phyloP scores from a whole-genome alignment of 2,329 filamentous ascomycete genomes.

The Bisporella sp. region DNA sequence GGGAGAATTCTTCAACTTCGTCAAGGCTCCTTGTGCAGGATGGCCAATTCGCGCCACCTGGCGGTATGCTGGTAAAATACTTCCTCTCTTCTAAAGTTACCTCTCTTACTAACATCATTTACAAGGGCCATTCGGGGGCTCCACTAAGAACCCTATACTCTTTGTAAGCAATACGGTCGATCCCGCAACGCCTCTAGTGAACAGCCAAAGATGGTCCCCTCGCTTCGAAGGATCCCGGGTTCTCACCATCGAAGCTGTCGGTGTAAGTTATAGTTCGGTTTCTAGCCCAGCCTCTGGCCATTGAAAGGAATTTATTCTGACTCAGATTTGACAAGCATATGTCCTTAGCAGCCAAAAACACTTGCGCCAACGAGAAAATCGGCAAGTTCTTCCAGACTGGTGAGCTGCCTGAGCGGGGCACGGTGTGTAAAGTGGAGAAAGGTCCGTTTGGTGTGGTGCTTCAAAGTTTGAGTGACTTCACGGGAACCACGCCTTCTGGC shows the following conservation, averaged over 20 bases:
- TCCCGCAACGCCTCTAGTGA: slow-evolving; percentile 24
- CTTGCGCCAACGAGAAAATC: slow-evolving; percentile 9
- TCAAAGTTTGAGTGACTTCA: background rate
- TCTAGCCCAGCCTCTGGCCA: slow-evolving; percentile 16
- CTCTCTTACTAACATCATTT: background rate
- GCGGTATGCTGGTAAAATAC: slow-evolving; percentile 12
- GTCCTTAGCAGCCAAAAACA: slow-evolving; percentile 4
- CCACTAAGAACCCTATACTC: slow-evolving; percentile 28
- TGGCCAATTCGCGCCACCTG: slow-evolving; percentile 22
- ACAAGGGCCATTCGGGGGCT: slow-evolving; percentile 24
- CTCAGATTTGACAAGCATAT: slow-evolving; percentile 3
- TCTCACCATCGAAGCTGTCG: slow-evolving; percentile 41
- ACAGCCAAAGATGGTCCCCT: slow-evolving; percentile 20
- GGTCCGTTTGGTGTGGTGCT: slow-evolving; percentile 7
- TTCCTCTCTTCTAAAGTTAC: background rate
- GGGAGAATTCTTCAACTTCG: slow-evolving; percentile 35
- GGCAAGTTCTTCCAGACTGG: slow-evolving; percentile 8
- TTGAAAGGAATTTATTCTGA: background rate
- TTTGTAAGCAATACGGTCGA: slow-evolving; percentile 29
- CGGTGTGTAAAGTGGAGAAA: slow-evolving; percentile 7
- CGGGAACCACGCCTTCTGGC: too few species aligned
- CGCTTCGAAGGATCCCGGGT: slow-evolving; percentile 37
- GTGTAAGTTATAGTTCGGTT: slow-evolving; percentile 29
- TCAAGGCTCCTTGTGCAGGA: slow-evolving; percentile 25
- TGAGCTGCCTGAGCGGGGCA: slow-evolving; percentile 4